A percentile compares a stretch with the other conserved stretches of the same genome.
These are phyloP conservation scores for Mallotus nudiflorus DNA, from an alignment of 345 rosid species.

Conservation along the genomic window DNA sequence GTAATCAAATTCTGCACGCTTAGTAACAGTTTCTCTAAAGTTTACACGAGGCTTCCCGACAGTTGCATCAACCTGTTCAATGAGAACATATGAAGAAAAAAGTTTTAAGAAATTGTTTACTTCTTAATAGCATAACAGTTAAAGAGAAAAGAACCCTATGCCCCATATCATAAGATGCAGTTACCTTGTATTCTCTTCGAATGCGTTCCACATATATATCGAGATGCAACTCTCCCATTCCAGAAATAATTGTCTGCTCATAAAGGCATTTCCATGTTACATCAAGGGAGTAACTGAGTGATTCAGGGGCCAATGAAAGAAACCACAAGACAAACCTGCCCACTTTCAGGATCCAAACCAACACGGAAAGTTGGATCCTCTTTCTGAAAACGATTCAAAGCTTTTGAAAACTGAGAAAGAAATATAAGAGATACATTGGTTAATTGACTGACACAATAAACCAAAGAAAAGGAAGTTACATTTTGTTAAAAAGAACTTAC, in stretches of 20 bases:
- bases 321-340: slow-evolving; percentile 59
- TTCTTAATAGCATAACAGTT: neutral
- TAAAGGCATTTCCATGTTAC: slow-evolving; percentile 11
- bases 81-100: neutral
- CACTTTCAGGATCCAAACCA: slow-evolving; percentile 97
- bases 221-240: slow-evolving; percentile 99
- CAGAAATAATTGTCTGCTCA: slow-evolving; percentile 93
- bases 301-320: neutral
- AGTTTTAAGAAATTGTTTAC: neutral
- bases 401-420: slow-evolving; percentile 80
- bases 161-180: slow-evolving; percentile 14
- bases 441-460: neutral
- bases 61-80: slow-evolving; percentile 85
- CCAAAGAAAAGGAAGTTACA: neutral
- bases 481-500: slow-evolving; percentile 46
- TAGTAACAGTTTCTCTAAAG: slow-evolving; percentile 90
- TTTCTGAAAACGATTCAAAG: slow-evolving; percentile 88
- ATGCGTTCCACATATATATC: slow-evolving; percentile 96
- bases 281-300: neutral
- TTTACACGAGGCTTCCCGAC: slow-evolving; percentile 98
- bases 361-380: slow-evolving; percentile 99
- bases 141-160: neutral
- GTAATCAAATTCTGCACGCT: slow-evolving; percentile 91
- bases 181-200: slow-evolving; percentile 89
- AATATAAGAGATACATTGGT: neutral